Percentiles rank a stretch among this genome's conserved stretches.
phyloP scores from a whole-genome alignment of 257 asterid genomes.

The Nicotiana undulata region DNA sequence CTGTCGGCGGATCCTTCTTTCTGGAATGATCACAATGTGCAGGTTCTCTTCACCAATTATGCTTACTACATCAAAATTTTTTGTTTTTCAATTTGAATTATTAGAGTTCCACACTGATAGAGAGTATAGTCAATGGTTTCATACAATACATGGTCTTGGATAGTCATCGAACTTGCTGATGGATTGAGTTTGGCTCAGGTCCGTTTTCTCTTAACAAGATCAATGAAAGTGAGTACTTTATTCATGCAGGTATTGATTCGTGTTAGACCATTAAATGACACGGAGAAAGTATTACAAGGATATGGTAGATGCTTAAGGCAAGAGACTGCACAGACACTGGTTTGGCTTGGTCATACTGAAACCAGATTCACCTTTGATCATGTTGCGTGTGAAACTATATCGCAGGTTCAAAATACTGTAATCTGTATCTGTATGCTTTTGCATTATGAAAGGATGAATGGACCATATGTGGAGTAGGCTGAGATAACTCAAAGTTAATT shows the following conservation, averaged over 20 bases:
- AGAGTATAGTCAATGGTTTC: background rate
- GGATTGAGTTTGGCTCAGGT: background rate
- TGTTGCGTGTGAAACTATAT: conserved; percentile 62
- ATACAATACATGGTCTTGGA: background rate
- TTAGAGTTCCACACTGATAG: background rate
- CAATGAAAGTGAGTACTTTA: background rate
- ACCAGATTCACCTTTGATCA: conserved; percentile 84
- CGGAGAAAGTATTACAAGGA: conserved; percentile 61
- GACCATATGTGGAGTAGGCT: background rate
- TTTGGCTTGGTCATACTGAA: conserved; percentile 75
- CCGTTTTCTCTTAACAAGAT: background rate
- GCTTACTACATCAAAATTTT: background rate
- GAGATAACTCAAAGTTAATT: conserved; percentile 2
- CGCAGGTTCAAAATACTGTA: conserved; percentile 50
- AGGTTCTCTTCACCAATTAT: conserved; percentile 32
- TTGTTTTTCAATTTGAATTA: background rate
- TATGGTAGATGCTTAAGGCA: conserved; percentile 66
- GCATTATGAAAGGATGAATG: background rate
- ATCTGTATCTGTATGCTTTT: background rate
- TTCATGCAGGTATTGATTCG: conserved; percentile 62
- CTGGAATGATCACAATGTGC: conserved; percentile 85
- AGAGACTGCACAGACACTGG: conserved; percentile 55
- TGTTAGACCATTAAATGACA: conserved; percentile 56
- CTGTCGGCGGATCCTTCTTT: conserved; percentile 52
- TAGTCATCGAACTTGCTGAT: background rate